Conservation (phyloP, 805 yeast species). For the Saccharomycopsis fibuligera region DNA sequence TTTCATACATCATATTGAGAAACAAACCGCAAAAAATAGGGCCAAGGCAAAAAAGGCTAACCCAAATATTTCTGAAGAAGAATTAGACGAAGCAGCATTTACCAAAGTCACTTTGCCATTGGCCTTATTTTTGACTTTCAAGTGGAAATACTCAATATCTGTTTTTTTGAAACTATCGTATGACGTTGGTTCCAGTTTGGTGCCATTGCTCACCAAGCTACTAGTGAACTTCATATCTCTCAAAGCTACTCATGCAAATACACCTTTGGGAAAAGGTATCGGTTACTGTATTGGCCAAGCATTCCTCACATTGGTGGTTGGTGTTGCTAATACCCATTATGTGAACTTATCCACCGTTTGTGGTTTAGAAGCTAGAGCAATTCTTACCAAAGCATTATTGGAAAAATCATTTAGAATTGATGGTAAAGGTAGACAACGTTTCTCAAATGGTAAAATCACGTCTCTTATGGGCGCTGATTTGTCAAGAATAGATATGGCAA, state of each 20-base stretch:
- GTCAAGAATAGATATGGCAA: slow-evolving; percentile 64
- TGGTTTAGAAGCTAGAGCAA: slow-evolving; percentile 65
- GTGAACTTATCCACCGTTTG: slow-evolving; percentile 45
- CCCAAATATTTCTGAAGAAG: slow-evolving; percentile 34
- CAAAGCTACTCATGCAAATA: slow-evolving; percentile 34
- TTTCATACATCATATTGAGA: slow-evolving; percentile 33
- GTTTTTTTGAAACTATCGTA: slow-evolving; percentile 37
- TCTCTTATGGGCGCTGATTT: slow-evolving; percentile 73
- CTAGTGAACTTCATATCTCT: slow-evolving; percentile 48
- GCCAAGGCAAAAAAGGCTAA: slow-evolving; percentile 27
- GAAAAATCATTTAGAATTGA: slow-evolving; percentile 57
- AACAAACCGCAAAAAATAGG: slow-evolving; percentile 30
- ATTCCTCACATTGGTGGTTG: slow-evolving; percentile 35
- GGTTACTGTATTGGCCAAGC: slow-evolving; percentile 56
- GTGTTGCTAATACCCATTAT: slow-evolving; percentile 42
- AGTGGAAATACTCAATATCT: slow-evolving; percentile 36
- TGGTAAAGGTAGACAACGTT: slow-evolving; percentile 46
- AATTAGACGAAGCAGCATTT: slow-evolving; percentile 34
- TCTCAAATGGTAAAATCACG: slow-evolving; percentile 58
- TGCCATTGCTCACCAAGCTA: slow-evolving; percentile 49
- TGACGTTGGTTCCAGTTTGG: slow-evolving; percentile 42
- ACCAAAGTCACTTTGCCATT: slow-evolving; percentile 30
- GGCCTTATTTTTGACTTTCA: slow-evolving; percentile 46
- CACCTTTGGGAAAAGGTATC: slow-evolving; percentile 37
- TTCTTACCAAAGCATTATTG: slow-evolving; percentile 57